phyloP scores from a whole-genome alignment of 331 rosid species.

The Pyracantha coccinea region DNA sequence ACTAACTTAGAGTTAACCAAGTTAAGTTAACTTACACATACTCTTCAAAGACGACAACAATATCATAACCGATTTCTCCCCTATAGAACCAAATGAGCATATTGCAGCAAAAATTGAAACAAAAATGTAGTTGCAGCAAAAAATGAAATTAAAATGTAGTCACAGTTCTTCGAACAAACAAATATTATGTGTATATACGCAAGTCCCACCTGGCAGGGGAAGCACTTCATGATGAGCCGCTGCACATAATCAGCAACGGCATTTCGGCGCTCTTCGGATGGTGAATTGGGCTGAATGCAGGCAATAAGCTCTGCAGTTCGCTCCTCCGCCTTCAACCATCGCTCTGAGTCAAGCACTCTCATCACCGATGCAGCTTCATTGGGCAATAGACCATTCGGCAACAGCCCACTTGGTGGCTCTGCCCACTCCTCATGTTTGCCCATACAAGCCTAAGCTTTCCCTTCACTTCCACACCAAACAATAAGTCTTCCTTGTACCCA shows the following conservation, averaged over 20 bases:
- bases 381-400: slow-evolving; percentile 87
- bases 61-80: background rate
- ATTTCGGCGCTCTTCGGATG: slow-evolving; percentile 74
- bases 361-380: slow-evolving; percentile 78
- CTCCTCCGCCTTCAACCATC: slow-evolving; percentile 87
- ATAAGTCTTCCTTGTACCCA: background rate
- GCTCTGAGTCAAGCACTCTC: slow-evolving; percentile 60
- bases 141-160: background rate
- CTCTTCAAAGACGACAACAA: background rate
- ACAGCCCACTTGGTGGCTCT: slow-evolving; percentile 80
- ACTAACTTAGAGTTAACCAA: background rate
- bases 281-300: slow-evolving; percentile 88
- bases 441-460: slow-evolving; percentile 57
- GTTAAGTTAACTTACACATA: background rate
- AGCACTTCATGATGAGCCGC: slow-evolving; percentile 68
- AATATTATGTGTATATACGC: background rate
- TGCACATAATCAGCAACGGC: slow-evolving; percentile 83
- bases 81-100: background rate
- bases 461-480: slow-evolving; percentile 10
- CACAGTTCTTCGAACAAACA: background rate
- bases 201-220: slow-evolving; percentile 78
- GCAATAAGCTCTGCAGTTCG: slow-evolving; percentile 84
- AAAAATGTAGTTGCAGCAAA: too few relatives aligned
- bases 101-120: slow-evolving; percentile 1
- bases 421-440: slow-evolving; percentile 93